Evolutionary conservation across 2,329 filamentous ascomycete species (phyloP), one percentile per base, ranked within the genome.

Genomic region (Colletotrichum godetiae): DNA sequence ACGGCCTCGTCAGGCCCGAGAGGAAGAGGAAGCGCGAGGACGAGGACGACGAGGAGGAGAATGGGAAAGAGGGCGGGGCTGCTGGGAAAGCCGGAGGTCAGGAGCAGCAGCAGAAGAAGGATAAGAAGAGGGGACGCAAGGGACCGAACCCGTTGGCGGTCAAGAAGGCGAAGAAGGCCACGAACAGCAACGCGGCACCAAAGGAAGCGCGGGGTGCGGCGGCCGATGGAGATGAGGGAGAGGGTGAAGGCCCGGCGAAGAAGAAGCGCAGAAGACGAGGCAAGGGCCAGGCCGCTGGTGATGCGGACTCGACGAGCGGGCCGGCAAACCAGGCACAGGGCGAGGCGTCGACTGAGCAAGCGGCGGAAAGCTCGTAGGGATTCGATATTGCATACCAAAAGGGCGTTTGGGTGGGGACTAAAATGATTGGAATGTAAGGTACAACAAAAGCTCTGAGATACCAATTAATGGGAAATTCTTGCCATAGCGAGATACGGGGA

Each of bases 111-210:
- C 86, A 86, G 78, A 88, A 91, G 81, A 91, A 91, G 80, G 91
- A 89, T 80, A 90, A 88, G 88, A 79, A 80, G 79, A 27, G 88
- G 72, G 92, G 92, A 1, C 88, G 87, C 4, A 94, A 93, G 80
- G 91, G 88, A 24, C 92, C 92, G 1, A 95, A 95, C 80, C 93
- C 93, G 10, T 82, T 95, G 67, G 89, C 92, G 63, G 86, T 93
- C 65, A 93, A 92, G 85, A 94, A 94, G 83, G 76, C 88, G 33
- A 93, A 92, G 85, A 90, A 90, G 79, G n/a, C 68, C 8, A 65
- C 58, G 37, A 74, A 73, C 13, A 64, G 57, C n/a, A 66, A 74
- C 72, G 72, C 76, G 56, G 77, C 76, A 74, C 75, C 67, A 69
- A 27, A 74, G 70, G 77, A 77, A 65, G 60, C 72, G 5, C 75